Evolutionary conservation across 2,329 filamentous ascomycete species (phyloP), one percentile per base, ranked within the genome.

Genomic region (Botrytis hyacinthi): DNA sequence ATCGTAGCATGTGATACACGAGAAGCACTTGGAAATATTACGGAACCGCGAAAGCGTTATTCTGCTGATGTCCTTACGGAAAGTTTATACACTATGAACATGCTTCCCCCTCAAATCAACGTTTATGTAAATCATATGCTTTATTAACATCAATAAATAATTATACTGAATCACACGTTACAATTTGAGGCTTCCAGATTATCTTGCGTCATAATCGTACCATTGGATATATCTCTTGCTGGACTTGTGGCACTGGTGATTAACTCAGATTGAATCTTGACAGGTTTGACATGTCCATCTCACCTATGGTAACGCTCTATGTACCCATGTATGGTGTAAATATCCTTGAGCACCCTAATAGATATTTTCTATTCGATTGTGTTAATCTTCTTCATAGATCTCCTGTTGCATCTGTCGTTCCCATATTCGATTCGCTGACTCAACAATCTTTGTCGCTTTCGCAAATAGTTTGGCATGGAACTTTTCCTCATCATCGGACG

Each of bases 381-480:
- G 29, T 37, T 48, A 71, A 12, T 78, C 76, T 63, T 78, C 76
- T 51, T 74, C 74, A 42, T 78, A 74, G 40, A 78, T 35, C 44
- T 79, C 76, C 29, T 68, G 70, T 46, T 75, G 74, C 74, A 79
- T 78, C 42, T 79, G 74, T 37, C 73, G 75, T 62, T 78, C 89
- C 90, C 91, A 93, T 35, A 94, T 82, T 75, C 87, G 86, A 82
- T 89, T 93, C 29, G 92, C 92, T 63, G 90, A 91, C 44, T 88
- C 85, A 42, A 90, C 86, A 75, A 94, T 93, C 48, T 91, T 84
- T 74, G 89, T 87, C 2, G 91, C 91, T 80, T 93, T 94, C 29
- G 84, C 83, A 26, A 90, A 81, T 44, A 94, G 80, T 79, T 93
- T 93, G 72, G 89, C 87, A 66, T 86, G 85, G 76, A 90, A 89